These are phyloP conservation scores for Beauveria pseudobassiana DNA, from an alignment of 2,329 filamentous ascomycete species.

Conservation along the genomic window DNA sequence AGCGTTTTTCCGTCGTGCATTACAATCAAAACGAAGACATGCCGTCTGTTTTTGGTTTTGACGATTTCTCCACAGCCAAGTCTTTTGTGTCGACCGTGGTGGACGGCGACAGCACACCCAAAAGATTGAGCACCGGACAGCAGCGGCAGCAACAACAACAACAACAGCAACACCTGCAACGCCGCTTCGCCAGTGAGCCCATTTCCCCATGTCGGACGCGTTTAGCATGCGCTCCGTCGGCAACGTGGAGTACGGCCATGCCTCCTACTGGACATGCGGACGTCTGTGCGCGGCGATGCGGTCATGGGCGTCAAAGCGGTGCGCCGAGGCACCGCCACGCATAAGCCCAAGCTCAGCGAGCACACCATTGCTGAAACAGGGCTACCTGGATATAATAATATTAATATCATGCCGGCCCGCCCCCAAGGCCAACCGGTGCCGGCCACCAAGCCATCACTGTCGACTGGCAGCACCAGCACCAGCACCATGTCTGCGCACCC, in stretches of 20 bases:
- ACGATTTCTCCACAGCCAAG: neutral
- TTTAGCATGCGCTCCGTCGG: constrained; percentile 28
- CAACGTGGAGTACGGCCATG: constrained; percentile 32
- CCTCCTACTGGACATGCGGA: constrained; percentile 31
- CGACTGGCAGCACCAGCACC: neutral
- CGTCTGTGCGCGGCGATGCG: constrained; percentile 15
- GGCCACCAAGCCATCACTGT: neutral
- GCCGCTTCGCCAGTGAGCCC: neutral
- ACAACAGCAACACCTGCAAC: neutral
- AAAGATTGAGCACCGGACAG: neutral
- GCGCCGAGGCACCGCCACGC: neutral
- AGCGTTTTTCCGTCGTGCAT: constrained; percentile 3
- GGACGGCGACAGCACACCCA: neutral
- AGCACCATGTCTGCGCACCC: neutral
- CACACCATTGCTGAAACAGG: neutral
- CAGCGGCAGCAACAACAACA: neutral
- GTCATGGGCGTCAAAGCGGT: neutral
- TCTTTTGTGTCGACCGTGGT: neutral
- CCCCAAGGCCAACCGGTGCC: neutral
- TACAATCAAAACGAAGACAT: neutral
- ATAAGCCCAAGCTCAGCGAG: constrained; percentile 6
- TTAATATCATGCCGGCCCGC: neutral
- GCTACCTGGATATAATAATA: neutral
- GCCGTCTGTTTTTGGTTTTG: constrained; percentile 7
- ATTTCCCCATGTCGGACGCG: constrained; percentile 24